Evolutionary conservation across 2,329 filamentous ascomycete genomes (phyloP), one percentile per base, ranked within the genome.

Genomic region (Nemania abortiva): DNA sequence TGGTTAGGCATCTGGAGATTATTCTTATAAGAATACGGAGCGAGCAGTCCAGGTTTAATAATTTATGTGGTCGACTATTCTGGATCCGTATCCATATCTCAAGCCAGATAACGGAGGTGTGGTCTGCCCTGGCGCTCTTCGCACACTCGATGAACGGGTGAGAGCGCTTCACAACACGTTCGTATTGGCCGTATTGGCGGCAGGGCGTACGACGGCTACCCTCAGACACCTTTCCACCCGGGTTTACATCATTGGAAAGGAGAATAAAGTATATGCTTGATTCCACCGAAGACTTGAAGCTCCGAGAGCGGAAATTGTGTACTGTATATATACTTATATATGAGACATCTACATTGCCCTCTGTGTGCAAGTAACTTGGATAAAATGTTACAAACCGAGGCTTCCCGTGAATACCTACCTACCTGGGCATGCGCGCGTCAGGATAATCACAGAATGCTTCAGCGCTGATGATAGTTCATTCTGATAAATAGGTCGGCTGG

Each of bases 1-100:
- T 92, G 89, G 77, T 84, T 94, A 82, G 92, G 92, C 0, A 77
- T 94, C 24, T 95, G 88, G 85, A 85, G 91, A 72, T 83, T 91
- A 29, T 85, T 90, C 66, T 86, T 87, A 74, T 91, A 79, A 84
- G 27, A 55, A 50, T 22, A 22, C 20, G 18, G 24, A 54, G 45
- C 42, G 37, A 39, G 3, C 11, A 22, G 52, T 7, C 29, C 6
- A 22, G 61, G 20, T 47, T 49, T 11, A 1, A 62, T 10, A 2
- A 27, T 49, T 20, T n/a, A 7, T 24, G 9, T 1, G 24, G 15
- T 13, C 20, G 3, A 20, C 49, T 29, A 50, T 50, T n/a, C 31
- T 29, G 31, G 10, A 61, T 39, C 27, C 29, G 49, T 20, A 54
- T 37, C 15, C 18, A 15, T n/a, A 18, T 6, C 47, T 49, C 2